A percentile compares a stretch with the other conserved stretches of the same genome.
Evolutionary conservation across 2,329 filamentous ascomycete genomes (phyloP).

Genomic region (Simplicillium sp.): DNA sequence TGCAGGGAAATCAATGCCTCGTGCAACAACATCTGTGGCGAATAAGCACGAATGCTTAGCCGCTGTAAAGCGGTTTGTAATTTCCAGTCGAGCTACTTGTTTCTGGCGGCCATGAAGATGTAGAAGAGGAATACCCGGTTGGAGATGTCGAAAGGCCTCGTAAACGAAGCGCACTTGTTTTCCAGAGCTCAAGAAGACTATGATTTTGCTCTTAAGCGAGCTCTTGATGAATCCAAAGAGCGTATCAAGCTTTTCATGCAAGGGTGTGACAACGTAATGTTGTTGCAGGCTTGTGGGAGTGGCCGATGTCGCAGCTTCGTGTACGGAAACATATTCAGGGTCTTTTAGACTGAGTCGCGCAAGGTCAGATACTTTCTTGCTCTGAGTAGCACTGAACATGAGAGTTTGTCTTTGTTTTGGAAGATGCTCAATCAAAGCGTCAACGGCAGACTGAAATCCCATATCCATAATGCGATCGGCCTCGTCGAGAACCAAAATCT

Average conservation of each 20-base stretch:
- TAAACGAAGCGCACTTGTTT: slow-evolving; percentile 97
- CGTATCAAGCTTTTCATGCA: slow-evolving; percentile 84
- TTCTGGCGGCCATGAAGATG: slow-evolving; percentile 94
- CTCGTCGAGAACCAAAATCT: slow-evolving; percentile 90
- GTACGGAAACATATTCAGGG: slow-evolving; percentile 90
- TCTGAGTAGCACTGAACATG: slow-evolving; percentile 94
- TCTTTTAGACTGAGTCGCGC: slow-evolving; percentile 80
- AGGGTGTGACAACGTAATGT: slow-evolving; percentile 78
- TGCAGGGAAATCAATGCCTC: slow-evolving; percentile 89
- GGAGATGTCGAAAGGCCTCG: slow-evolving; percentile 84
- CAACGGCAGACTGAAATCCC: slow-evolving; percentile 85
- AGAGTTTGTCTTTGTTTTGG: slow-evolving; percentile 81
- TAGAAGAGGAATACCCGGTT: slow-evolving; percentile 85
- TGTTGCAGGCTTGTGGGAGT: slow-evolving; percentile 82
- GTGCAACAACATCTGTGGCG: slow-evolving; percentile 88
- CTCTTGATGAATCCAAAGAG: slow-evolving; percentile 87
- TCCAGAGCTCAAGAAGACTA: slow-evolving; percentile 89
- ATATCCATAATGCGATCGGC: slow-evolving; percentile 96
- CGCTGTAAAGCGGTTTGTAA: slow-evolving; percentile 72
- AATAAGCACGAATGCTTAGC: slow-evolving; percentile 83
- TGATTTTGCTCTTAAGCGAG: slow-evolving; percentile 87
- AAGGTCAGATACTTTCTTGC: slow-evolving; percentile 85
- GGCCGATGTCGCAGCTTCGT: slow-evolving; percentile 69
- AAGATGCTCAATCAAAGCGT: slow-evolving; percentile 87
- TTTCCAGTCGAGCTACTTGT: slow-evolving; percentile 78